phyloP scores from a whole-genome alignment of 139 green algal genomes.

The Picochlorum sp. region DNA sequence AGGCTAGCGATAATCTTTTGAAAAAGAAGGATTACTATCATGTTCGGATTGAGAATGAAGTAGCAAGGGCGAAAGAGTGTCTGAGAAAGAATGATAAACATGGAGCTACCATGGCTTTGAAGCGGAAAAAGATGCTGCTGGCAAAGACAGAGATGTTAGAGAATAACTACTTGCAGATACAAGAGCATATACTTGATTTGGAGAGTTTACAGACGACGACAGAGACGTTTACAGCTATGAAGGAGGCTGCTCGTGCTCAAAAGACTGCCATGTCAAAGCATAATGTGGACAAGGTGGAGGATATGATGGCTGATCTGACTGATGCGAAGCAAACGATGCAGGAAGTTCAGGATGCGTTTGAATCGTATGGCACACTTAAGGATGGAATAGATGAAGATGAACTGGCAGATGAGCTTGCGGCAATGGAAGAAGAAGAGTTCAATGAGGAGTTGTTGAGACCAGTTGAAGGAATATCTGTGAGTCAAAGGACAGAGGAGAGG shows the following conservation, averaged over 20 bases:
- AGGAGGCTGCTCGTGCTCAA: constrained; percentile 55
- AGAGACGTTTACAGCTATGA: constrained; percentile 62
- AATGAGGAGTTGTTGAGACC: constrained; percentile 8
- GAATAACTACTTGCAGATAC: constrained; percentile 83
- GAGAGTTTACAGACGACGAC: constrained; percentile 73
- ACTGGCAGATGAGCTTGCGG: constrained; percentile 44
- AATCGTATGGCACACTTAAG: constrained; percentile 53
- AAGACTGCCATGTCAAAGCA: constrained; percentile 77
- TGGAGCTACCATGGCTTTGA: constrained; percentile 73
- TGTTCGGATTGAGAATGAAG: constrained; percentile 3
- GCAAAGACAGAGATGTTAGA: constrained; percentile 73
- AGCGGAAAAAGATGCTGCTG: constrained; percentile 92
- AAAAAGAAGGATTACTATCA: not conserved
- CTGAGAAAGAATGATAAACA: constrained; percentile 10
- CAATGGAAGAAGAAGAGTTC: constrained; percentile 39
- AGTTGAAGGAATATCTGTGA: not conserved
- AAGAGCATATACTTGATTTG: constrained; percentile 89
- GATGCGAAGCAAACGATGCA: constrained; percentile 85
- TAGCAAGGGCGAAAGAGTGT: constrained; percentile 10
- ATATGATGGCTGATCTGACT: constrained; percentile 89
- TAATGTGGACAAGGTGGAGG: constrained; percentile 92
- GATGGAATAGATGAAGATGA: constrained; percentile 75
- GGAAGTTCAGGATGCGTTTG: constrained; percentile 84
- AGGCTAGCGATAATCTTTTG: no score
- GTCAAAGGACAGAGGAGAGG: not conserved